These are phyloP conservation scores for Alternaria sp. DNA, from an alignment of 2,329 filamentous ascomycete genomes.

Conservation along the genomic window DNA sequence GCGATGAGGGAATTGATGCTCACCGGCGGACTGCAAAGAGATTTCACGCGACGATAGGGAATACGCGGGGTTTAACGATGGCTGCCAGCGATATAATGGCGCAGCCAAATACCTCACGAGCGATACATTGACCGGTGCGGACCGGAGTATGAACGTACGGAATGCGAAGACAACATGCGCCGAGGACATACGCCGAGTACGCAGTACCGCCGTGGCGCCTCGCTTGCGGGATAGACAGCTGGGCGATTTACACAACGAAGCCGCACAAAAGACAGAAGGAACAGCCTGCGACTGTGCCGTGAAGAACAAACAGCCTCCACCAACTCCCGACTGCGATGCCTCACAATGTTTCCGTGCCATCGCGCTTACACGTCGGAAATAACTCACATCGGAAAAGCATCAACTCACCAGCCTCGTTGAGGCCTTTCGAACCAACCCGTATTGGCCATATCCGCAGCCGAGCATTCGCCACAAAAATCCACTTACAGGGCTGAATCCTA, in stretches of 20 bases:
- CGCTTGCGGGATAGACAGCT: background rate
- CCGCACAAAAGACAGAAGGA: background rate
- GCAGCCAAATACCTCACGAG: background rate
- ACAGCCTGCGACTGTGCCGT: background rate
- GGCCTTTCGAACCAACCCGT: background rate
- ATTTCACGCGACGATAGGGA: background rate
- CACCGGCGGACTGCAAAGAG: constrained; percentile 8
- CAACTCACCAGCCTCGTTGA: constrained; percentile 12
- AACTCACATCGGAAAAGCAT: constrained; percentile 1
- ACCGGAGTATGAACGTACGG: background rate
- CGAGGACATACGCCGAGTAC: background rate
- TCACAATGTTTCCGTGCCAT: constrained; percentile 5
- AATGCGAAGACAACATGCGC: background rate
- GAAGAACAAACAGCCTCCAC: constrained; percentile 10
- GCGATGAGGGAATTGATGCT: constrained; percentile 1
- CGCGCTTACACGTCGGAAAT: constrained; percentile 13
- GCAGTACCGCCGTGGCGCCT: constrained; percentile 1
- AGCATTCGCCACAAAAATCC: constrained; percentile 15
- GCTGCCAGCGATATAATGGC: background rate
- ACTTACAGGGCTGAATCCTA: constrained; percentile 16
- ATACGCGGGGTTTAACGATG: background rate
- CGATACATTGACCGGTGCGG: constrained; percentile 1
- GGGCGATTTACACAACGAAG: background rate
- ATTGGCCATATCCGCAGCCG: constrained; percentile 14
- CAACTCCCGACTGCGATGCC: constrained; percentile 1